Evolutionary conservation across 208 protist genomes (phyloP), one percentile per base, ranked within the genome.

Genomic region (Plasmodiophora brassicae): DNA sequence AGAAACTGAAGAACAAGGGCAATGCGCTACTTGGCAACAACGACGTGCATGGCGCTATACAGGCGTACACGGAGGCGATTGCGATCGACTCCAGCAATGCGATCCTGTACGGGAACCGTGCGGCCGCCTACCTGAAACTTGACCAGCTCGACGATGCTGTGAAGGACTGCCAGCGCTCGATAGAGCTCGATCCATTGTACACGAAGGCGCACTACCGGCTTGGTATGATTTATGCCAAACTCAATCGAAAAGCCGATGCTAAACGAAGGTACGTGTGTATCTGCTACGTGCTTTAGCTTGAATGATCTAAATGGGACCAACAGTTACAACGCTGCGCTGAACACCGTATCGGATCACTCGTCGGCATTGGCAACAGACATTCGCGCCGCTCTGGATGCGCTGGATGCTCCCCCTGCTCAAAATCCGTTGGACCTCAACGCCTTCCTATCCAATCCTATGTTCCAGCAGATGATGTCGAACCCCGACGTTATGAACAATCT

Each of bases 391-490:
- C 65, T 78, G 14, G 5, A n/a, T 32, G 65, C 65, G n/a, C 20
- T 78, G 20, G 65, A 78, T 38, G 65, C 5, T 28, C 25, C 25
- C 25, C 20, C 50, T 28, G 25, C 14, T 57, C 50, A 25, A 28
- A 14, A 57, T 78, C 65, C 65, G 41, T 78, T 78, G 32, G 65
- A 78, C n/a, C 5, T 78, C 10, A 32, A 38, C 65, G 65, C 65
- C 32, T 78, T 78, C 10, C n/a, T 78, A n/a, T 44, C 32, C 65
- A 78, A 78, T 32, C 65, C 65, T 14, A 78, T 78, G 65, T n/a
- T 78, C 32, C 65, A 78, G 65, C 65, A 78, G n/a, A 78, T 78
- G 65, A 78, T 78, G 65, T 38, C 32, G 41, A 32, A 78, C n/a
- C 65, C 65, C 14, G 65, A 78, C 5, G 10, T 78, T 5, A 5